phyloP scores from a whole-genome alignment of 1,284 basidiomycete genomes.

The Fomitopsis schrenkii region DNA sequence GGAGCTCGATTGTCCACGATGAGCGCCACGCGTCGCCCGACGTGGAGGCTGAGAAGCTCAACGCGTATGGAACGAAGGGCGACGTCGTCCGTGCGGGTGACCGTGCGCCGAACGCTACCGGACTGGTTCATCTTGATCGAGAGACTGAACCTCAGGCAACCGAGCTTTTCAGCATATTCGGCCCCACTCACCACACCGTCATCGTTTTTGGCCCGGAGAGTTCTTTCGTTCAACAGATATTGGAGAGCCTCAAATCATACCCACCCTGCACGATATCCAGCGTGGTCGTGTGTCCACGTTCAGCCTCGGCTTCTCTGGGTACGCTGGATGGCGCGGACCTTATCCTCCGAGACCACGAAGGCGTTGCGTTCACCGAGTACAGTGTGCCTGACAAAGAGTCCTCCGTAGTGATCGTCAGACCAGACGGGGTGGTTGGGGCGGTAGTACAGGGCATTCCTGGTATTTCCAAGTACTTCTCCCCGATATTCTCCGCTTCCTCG shows the following conservation, averaged over 20 bases:
- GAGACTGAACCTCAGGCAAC: not conserved
- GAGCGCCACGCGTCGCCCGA: constrained; percentile 21
- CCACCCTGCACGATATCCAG: constrained; percentile 2
- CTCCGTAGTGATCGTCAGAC: constrained; percentile 27
- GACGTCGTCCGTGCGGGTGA: constrained; percentile 38
- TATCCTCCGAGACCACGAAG: constrained; percentile 13
- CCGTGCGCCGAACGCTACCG: constrained; percentile 40
- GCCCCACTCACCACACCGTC: constrained; percentile 14
- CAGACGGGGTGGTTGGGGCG: constrained; percentile 35
- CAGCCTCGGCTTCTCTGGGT: constrained; percentile 2
- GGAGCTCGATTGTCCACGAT: constrained; percentile 40
- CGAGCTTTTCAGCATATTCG: constrained; percentile 13
- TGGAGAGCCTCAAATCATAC: constrained; percentile 1
- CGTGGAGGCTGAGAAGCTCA: not conserved
- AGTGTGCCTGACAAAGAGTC: constrained; percentile 9
- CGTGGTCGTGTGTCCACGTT: constrained; percentile 4
- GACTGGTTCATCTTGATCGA: constrained; percentile 18
- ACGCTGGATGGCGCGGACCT: constrained; percentile 1
- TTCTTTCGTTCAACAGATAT: not conserved
- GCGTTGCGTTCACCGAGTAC: constrained; percentile 20
- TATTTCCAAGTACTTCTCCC: constrained; percentile 25
- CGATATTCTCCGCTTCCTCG: not conserved
- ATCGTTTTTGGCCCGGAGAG: constrained; percentile 14
- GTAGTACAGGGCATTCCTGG: constrained; percentile 26
- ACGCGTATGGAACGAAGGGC: not conserved